Evolutionary conservation across 2,329 filamentous ascomycete species (phyloP).

Genomic region (Arachnomyces sp.): DNA sequence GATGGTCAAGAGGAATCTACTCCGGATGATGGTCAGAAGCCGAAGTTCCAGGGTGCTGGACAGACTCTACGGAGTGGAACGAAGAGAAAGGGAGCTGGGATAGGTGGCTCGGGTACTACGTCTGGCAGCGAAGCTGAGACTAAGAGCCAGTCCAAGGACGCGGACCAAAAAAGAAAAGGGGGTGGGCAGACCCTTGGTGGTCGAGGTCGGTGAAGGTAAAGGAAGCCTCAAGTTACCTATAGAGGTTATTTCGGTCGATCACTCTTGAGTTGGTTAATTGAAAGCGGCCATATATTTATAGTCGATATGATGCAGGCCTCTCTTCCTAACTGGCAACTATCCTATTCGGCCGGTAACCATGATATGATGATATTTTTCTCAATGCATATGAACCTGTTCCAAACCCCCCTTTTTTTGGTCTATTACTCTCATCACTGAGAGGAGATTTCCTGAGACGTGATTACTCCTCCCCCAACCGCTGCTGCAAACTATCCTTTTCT

Average conservation of each 20-base stretch:
- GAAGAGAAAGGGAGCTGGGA: constrained; percentile 56
- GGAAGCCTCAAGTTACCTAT: constrained; percentile 4
- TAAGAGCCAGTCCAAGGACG: constrained; percentile 15
- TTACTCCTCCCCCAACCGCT: no score
- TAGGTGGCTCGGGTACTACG: constrained; percentile 25
- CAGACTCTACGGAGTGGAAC: constrained; percentile 60
- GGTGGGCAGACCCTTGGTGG: constrained; percentile 16
- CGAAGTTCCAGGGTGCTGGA: constrained; percentile 76
- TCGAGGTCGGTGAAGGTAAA: constrained; percentile 11
- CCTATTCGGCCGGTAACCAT: no score
- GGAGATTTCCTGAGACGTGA: no score
- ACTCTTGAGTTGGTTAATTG: no score
- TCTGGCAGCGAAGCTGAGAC: constrained; percentile 27
- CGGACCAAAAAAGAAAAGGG: constrained; percentile 4
- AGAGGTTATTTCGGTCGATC: background rate
- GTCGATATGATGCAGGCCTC: no score
- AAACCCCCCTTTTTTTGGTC: no score
- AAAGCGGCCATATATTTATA: no score
- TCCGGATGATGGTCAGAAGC: constrained; percentile 47
- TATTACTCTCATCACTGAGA: no score
- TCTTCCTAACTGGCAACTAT: no score
- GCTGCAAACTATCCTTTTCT: no score
- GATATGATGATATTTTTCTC: no score
- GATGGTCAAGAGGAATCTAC: constrained; percentile 51
- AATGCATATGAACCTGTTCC: no score